Evolutionary conservation across 148 eudicot species (phyloP).

Genomic region (Vaccinium darrowii): DNA sequence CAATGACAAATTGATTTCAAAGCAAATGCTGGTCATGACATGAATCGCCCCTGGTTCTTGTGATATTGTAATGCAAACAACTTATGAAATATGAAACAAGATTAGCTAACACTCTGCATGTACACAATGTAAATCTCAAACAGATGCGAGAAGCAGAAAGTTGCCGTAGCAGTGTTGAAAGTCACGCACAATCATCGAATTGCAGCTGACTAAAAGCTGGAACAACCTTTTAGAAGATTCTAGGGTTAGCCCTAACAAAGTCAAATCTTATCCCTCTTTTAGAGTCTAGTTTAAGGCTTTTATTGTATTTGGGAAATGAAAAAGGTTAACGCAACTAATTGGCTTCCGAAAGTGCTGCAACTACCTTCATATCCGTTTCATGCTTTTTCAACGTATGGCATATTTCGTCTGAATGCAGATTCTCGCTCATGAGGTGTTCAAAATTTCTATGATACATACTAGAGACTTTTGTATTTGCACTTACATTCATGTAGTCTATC

Average conservation of each 20-base stretch:
- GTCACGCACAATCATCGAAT: neutral
- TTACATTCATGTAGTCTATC: neutral
- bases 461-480: neutral
- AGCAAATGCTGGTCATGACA: neutral
- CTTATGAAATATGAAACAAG: neutral
- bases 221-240: neutral
- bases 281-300: neutral
- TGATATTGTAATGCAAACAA: neutral
- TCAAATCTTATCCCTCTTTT: neutral
- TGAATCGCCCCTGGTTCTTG: neutral
- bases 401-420: neutral
- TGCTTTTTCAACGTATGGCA: neutral
- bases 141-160: neutral
- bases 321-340: neutral
- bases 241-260: neutral
- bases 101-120: neutral
- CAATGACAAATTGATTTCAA: neutral
- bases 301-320: neutral
- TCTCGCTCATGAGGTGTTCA: neutral
- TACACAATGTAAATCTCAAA: neutral
- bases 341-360: neutral
- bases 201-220: neutral
- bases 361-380: neutral
- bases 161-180: neutral
- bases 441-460: neutral